Base-by-base conservation (phyloP, 345 rosid species). In the Citrus australasica region DNA sequence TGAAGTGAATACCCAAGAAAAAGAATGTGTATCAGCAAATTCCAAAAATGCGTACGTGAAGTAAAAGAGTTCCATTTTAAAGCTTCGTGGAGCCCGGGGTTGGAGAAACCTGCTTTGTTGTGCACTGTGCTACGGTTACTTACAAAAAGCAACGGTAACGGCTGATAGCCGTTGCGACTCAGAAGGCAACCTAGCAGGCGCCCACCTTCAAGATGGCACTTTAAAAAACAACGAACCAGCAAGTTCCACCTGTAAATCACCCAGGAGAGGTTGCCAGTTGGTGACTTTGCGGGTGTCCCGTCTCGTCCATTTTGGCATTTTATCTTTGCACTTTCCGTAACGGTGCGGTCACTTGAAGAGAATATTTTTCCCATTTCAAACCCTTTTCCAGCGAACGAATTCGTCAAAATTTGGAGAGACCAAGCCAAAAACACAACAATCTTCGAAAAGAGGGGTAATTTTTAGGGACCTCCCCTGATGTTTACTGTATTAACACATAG, bases 311-410 rank as follows among this genome's bases (percentile, higher is more conserved):
- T n/a, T 30, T 40, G 9, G 58, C 74, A 14, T 17, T 11, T 21
- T 60, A 13, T 19, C 76, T 61, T 46, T 42, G 30, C 69, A 60
- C 68, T 59, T 58, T 42, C 67, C 74, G 79, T 28, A 42, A 38
- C 38, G 21, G 28, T 25, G 25, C 40, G n/a, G 78, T 53, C 19
- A 33, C 22, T 7, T 7, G 24, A 4, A 4, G 56, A 51, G 1
- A 13, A 51, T 1, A 10, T 3, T 6, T 6, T 13, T 27, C 24
- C 3, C 55, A 4, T 9, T 58, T 73, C 9, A 4, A 6, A 4
- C 19, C 53, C 67, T 4, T 38, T 3, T 38, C 73, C 7, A 42
- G 48, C 59, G 35, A 67, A 71, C 76, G 68, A 59, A 8, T 9
- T 56, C 66, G 33, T 59, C 42, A 6, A 59, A 33, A 32, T 1